phyloP scores from a whole-genome alignment of 306 rosid genomes.

The Trichosanthes truncata region DNA sequence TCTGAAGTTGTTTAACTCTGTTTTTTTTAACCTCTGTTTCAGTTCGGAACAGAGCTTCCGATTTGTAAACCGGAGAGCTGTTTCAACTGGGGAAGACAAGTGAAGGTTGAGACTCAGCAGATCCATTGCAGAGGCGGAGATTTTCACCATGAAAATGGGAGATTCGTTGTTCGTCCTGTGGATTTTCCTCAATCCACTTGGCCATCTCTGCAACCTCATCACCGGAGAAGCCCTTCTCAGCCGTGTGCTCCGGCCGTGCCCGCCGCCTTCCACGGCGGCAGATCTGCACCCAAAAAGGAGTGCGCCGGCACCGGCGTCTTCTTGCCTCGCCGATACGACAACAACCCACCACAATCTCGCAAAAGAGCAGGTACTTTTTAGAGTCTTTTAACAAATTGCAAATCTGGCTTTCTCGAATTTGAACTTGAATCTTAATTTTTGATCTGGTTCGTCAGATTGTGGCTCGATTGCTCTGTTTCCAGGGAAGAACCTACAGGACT shows the following conservation, averaged over 20 bases:
- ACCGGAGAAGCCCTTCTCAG: not conserved
- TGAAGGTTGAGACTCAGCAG: conserved; percentile 2
- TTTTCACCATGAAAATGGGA: not conserved
- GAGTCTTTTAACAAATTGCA: not conserved
- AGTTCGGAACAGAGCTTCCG: not conserved
- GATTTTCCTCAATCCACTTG: not conserved
- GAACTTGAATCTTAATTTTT: not conserved
- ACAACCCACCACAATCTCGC: not conserved
- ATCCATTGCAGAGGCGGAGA: not conserved
- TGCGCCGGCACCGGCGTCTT: conserved; percentile 18
- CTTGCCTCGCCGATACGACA: conserved; percentile 16
- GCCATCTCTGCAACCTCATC: conserved; percentile 1
- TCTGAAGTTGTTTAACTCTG: not conserved
- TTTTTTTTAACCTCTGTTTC: not conserved
- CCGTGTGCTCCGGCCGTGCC: not conserved
- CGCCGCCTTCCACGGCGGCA: not conserved
- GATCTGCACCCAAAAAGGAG: conserved; percentile 7
- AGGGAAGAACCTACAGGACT: not conserved
- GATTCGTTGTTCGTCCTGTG: not conserved
- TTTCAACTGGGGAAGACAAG: not conserved
- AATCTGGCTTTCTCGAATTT: not conserved
- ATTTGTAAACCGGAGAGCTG: not conserved
- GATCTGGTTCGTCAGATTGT: not conserved
- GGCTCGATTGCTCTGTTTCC: not conserved
- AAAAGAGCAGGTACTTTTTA: conserved; percentile 2